Base-by-base conservation (phyloP, 495 filamentous ascomycete genomes). In the Lepraria neglecta region DNA sequence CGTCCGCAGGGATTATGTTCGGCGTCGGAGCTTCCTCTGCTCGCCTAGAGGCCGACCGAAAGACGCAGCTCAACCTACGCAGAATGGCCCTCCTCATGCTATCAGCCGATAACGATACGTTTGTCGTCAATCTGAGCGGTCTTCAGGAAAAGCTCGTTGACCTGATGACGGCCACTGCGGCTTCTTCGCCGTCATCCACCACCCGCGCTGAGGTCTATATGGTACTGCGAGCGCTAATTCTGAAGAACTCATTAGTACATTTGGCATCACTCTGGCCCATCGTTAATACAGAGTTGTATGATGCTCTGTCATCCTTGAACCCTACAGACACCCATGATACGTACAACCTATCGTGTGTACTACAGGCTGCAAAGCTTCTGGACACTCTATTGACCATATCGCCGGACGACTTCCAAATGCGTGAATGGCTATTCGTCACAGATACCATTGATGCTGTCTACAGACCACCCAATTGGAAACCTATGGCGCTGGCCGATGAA, bases 371-470 rank as follows among this genome's bases (percentile, higher is more conserved):
- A 72, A 97, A 97, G 69, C 81, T 99, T 3, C 78, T 99, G 7
- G 95, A 97, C 61, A 76, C 87, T 27, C 75, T 99, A 6, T 77
- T 99, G 30, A 82, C 89, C n/a, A 77, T 90, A 19, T 86, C 86
- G 5, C 94, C 91, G 0, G 95, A 99, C 64, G 94, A 97, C 69
- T 99, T 97, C 72, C 94, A 97, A 70, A 78, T 96, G 44, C 82
- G 91, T 58, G 90, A 96, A 75, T 99, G 94, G 94, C 81, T 97
- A 19, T 99, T 95, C 72, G 84, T 97, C 28, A 92, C 91, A 6
- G 95, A 99, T 70, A 97, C 92, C 42, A 92, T 96, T 65, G 94
- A 99, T 69, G 91, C 95, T 1, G 90, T 97, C 27, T 97, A 97
- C 69, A 84, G 87, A 17, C 86, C 91, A 1, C 72, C 82, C n/a